Percentiles rank a stretch among this genome's conserved stretches.
Evolutionary conservation across 768 basidiomycete genomes (phyloP).

Genomic region (Fomitopsis serialis): DNA sequence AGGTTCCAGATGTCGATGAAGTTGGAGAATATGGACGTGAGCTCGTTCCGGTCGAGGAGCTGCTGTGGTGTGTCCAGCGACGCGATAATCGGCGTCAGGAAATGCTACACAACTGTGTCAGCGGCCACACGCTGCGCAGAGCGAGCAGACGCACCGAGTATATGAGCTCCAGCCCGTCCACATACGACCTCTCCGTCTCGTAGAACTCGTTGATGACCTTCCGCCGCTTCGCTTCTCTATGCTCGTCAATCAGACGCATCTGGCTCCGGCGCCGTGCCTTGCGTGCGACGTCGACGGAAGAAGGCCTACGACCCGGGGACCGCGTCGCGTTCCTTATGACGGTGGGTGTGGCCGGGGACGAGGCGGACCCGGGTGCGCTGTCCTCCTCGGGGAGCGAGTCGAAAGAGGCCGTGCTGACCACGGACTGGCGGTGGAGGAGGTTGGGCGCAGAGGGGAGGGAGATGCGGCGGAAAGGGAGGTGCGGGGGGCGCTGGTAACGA

Average conservation of each 20-base stretch:
- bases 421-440: constrained; percentile 52
- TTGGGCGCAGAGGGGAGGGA: constrained; percentile 37
- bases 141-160: constrained; percentile 48
- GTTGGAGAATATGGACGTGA: constrained; percentile 79
- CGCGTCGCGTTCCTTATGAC: constrained; percentile 27
- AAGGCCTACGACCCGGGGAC: constrained; percentile 24
- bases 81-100: constrained; percentile 72
- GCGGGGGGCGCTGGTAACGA: constrained; percentile 40
- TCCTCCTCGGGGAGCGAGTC: constrained; percentile 63
- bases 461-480: constrained; percentile 43
- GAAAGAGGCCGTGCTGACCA: constrained; percentile 67
- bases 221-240: constrained; percentile 48
- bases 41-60: constrained; percentile 60
- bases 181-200: constrained; percentile 76
- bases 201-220: constrained; percentile 79
- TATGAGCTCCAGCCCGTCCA: constrained; percentile 77
- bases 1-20: constrained; percentile 92
- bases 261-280: constrained; percentile 31
- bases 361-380: constrained; percentile 17
- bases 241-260: constrained; percentile 40
- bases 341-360: constrained; percentile 24
- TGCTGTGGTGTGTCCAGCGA: constrained; percentile 67
- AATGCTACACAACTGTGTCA: constrained; percentile 49
- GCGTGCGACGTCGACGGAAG: constrained; percentile 35
- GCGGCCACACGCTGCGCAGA: background rate